Percentiles rank a stretch among this genome's conserved stretches.
These are phyloP conservation scores for Pichia ethanolica DNA, from an alignment of 805 yeast genomes.

Conservation along the genomic window DNA sequence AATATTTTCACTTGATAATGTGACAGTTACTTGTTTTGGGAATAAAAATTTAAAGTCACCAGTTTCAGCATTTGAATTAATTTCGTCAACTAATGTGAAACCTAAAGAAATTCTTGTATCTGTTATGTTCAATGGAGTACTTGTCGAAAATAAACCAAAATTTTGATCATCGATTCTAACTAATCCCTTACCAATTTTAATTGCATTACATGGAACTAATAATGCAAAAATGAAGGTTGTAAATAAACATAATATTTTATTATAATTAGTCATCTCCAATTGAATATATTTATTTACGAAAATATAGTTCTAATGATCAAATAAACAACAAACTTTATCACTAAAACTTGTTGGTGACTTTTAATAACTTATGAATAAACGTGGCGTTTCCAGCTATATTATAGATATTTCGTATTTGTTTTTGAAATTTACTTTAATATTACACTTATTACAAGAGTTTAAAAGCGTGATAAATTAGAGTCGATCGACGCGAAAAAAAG, in stretches of 20 bases:
- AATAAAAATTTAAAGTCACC: neutral
- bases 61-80: neutral
- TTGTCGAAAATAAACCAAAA: constrained; percentile 1
- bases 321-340: too few relatives aligned
- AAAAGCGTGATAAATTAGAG: too few relatives aligned
- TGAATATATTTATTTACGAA: neutral
- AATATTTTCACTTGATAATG: constrained; percentile 12
- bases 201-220: neutral
- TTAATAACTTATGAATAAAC: too few relatives aligned
- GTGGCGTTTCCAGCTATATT: too few relatives aligned
- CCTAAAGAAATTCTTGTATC: constrained; percentile 13
- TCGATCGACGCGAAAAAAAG: too few relatives aligned
- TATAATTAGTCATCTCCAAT: neutral
- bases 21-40: constrained; percentile 24
- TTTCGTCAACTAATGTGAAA: constrained; percentile 13
- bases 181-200: constrained; percentile 10
- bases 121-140: constrained; percentile 12
- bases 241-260: neutral
- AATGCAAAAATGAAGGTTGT: neutral
- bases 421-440: too few relatives aligned
- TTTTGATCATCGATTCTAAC: constrained; percentile 13
- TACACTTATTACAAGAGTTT: too few relatives aligned
- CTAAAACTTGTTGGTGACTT: too few relatives aligned
- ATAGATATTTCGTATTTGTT: too few relatives aligned
- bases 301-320: too few relatives aligned